These are phyloP conservation scores for Silybum marianum DNA, from an alignment of 129 eudicot species.

Conservation along the genomic window DNA sequence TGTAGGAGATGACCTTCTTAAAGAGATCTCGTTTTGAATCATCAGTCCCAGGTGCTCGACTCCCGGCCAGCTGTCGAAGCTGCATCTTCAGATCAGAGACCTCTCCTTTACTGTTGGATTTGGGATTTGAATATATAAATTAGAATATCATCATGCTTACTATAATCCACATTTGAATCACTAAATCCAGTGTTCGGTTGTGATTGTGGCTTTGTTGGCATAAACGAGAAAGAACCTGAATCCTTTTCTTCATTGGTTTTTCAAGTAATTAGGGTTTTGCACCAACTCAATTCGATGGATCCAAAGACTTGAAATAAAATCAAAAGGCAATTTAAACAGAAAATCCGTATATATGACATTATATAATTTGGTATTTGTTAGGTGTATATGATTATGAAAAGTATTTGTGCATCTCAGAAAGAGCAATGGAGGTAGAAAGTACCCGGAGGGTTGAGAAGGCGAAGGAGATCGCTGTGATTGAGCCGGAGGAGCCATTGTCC, in stretches of 20 bases:
- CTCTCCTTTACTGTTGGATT: slow-evolving; percentile 77
- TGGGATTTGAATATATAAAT: background rate
- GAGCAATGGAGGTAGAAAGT: slow-evolving; percentile 2
- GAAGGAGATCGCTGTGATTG: slow-evolving; percentile 74
- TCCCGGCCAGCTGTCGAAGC: slow-evolving; percentile 92
- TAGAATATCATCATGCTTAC: slow-evolving; percentile 20
- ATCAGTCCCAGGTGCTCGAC: slow-evolving; percentile 90
- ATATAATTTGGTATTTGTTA: background rate
- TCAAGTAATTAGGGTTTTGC: slow-evolving; percentile 28
- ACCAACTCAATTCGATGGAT: slow-evolving; percentile 6
- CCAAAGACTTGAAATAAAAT: slow-evolving; percentile 14
- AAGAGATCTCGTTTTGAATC: slow-evolving; percentile 88
- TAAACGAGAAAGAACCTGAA: slow-evolving; percentile 22
- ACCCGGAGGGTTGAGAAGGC: slow-evolving; percentile 99
- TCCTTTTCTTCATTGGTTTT: background rate
- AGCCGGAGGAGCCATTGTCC: slow-evolving; percentile 75
- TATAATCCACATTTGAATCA: slow-evolving; percentile 25
- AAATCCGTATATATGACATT: background rate
- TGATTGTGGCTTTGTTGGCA: slow-evolving; percentile 9
- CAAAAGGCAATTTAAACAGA: slow-evolving; percentile 17
- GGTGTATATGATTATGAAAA: background rate
- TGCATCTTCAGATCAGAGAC: slow-evolving; percentile 92
- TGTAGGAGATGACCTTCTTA: slow-evolving; percentile 94
- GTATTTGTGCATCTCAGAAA: background rate
- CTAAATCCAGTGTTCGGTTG: background rate